phyloP scores from a whole-genome alignment of 306 rosid species.

The Lablab purpureus region DNA sequence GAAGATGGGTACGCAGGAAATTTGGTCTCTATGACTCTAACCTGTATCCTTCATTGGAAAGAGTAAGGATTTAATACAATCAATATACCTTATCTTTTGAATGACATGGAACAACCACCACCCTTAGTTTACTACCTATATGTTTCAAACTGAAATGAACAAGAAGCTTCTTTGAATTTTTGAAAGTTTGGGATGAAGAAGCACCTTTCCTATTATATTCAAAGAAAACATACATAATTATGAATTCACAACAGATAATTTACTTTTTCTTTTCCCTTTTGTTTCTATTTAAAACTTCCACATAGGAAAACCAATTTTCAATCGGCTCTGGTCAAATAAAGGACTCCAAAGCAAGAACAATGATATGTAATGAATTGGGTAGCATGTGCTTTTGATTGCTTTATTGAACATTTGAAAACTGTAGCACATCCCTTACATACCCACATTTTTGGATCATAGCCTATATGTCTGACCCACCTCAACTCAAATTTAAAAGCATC shows the following conservation, averaged over 20 bases:
- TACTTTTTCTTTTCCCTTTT: background rate
- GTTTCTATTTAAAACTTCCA: conserved; percentile 10
- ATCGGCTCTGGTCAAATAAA: conserved; percentile 49
- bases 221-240: conserved; percentile 31
- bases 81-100: conserved; percentile 36
- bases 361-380: conserved; percentile 51
- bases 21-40: conserved; percentile 1
- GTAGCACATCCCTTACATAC: conserved; percentile 34
- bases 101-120: conserved; percentile 21
- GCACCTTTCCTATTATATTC: conserved; percentile 29
- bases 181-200: background rate
- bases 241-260: conserved; percentile 15
- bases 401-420: conserved; percentile 41
- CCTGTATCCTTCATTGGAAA: conserved; percentile 27
- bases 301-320: conserved; percentile 5
- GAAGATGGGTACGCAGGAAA: background rate
- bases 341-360: conserved; percentile 47
- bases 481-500: conserved; percentile 12
- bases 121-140: conserved; percentile 32
- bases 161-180: conserved; percentile 39
- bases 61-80: conserved; percentile 22
- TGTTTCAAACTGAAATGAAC: conserved; percentile 29
- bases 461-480: conserved; percentile 45
- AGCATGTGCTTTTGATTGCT: conserved; percentile 56
- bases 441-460: conserved; percentile 44